These are phyloP conservation scores for Ottelia alismoides DNA, from an alignment of 106 monocot species.

Conservation along the genomic window DNA sequence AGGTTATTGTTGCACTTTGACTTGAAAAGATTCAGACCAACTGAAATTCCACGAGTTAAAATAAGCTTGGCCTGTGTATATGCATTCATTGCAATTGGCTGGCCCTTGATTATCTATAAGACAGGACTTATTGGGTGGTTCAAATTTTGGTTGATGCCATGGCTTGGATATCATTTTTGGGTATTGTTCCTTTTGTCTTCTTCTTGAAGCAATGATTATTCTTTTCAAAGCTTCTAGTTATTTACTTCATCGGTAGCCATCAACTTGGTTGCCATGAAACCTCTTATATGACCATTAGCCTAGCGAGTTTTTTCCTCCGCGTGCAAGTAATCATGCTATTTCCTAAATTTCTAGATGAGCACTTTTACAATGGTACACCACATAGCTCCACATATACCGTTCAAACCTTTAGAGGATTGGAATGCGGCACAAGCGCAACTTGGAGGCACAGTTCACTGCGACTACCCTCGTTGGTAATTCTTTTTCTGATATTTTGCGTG, in stretches of 20 bases:
- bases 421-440: constrained; percentile 86
- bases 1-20: constrained; percentile 83
- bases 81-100: constrained; percentile 81
- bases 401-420: constrained; percentile 82
- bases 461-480: constrained; percentile 88
- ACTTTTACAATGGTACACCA: constrained; percentile 99
- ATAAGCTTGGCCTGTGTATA: constrained; percentile 94
- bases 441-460: constrained; percentile 81
- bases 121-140: constrained; percentile 82
- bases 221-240: too few relatives aligned
- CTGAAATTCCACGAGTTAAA: constrained; percentile 70
- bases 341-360: constrained; percentile 79
- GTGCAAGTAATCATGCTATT: background rate
- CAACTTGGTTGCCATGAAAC: background rate
- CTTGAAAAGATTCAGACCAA: constrained; percentile 81
- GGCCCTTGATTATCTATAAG: constrained; percentile 74
- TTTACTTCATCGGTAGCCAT: too few relatives aligned
- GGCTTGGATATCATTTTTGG: constrained; percentile 91
- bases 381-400: constrained; percentile 95
- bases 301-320: background rate
- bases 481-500: too few relatives aligned
- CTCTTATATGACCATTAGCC: background rate
- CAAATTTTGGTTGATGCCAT: constrained; percentile 97
- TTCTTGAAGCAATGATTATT: constrained; percentile 1
- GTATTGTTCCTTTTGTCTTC: constrained; percentile 24